Base-by-base conservation (phyloP, 164 flowering plant genomes). In the Piper longum region DNA sequence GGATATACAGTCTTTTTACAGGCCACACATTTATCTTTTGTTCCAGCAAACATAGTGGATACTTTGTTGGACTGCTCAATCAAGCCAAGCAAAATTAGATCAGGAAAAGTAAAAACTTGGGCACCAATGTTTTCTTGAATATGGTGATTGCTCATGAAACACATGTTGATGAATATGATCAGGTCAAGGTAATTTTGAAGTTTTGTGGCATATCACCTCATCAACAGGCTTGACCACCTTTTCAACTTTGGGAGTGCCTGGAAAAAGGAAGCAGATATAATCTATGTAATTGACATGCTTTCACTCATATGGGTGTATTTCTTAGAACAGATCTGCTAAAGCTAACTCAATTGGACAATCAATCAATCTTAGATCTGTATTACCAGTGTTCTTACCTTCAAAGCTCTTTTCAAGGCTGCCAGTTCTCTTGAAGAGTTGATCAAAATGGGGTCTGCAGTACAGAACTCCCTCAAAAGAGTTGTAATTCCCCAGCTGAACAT, bases 401-500 rank as follows among this genome's bases (percentile, higher is more conserved):
- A 91, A 91, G 75, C 98, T 91, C 66, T 91, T 91, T 70, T 26
- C 36, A 26, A 26, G 36, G 36, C 36, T 26, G 36, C 36, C 36
- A 26, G 36, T 26, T 26, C 36, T 26, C 36, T 26, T 26, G 36
- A 26, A 26, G 36, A 26, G 36, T 26, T 26, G 36, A 26, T 26
- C 36, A 26, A 26, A 26, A 26, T 26, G 36, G 36, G 36, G 36
- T 26, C 36, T 26, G 36, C 36, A 26, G 36, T 26, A 26, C 36
- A 26, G 36, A 26, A 26, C 36, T 26, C 36, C 36, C 36, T 26
- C 36, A 26, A 26, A 88, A 66, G 98, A 91, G 75, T 85, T 85
- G 80, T 80, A 91, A 77, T 91, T 91, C 62, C 91, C 77, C 4
- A 91, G 86, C 98, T 91, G 86, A 43, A n/a, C 55, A 68, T 65